Conservation (phyloP, 495 filamentous ascomycete genomes). For the Penicilliopsis zonata region DNA sequence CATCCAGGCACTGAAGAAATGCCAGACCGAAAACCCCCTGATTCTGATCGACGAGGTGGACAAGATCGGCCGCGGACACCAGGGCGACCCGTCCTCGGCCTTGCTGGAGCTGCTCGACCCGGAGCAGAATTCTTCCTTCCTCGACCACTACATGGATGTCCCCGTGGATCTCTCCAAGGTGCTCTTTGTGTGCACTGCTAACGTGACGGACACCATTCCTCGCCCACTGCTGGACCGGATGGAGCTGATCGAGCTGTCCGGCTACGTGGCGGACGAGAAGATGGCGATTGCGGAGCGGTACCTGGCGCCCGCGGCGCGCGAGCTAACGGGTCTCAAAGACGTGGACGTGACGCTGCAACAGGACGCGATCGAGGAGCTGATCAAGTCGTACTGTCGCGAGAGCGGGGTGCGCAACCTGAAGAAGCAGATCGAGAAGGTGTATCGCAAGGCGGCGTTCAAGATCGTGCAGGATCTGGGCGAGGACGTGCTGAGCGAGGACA, state of each 20-base stretch:
- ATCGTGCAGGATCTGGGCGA: conserved; percentile 95
- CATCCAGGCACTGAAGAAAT: conserved; percentile 98
- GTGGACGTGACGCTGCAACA: conserved; percentile 76
- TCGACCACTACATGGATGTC: conserved; percentile 98
- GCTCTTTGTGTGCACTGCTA: conserved; percentile 97
- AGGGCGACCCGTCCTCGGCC: conserved; percentile 92
- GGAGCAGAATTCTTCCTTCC: conserved; percentile 93
- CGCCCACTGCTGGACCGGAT: conserved; percentile 90
- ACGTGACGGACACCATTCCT: conserved; percentile 98
- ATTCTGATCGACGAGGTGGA: conserved; percentile 97
- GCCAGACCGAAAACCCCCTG: conserved; percentile 94
- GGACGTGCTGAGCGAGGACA: conserved; percentile 65
- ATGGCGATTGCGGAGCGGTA: conserved; percentile 96
- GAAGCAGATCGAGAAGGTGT: conserved; percentile 99
- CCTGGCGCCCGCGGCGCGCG: conserved; percentile 81
- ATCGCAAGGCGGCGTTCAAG: conserved; percentile 92
- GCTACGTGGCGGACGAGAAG: conserved; percentile 97
- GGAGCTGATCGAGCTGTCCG: conserved; percentile 95
- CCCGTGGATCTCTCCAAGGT: conserved; percentile 97
- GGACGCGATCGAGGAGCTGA: conserved; percentile 86
- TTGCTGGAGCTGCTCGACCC: conserved; percentile 91
- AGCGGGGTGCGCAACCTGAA: conserved; percentile 96
- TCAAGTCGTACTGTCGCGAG: conserved; percentile 97
- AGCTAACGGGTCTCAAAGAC: conserved; percentile 79
- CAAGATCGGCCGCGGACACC: conserved; percentile 92